These are phyloP conservation scores for Lepidium campestre DNA, from an alignment of 441 rosid species.

Conservation along the genomic window DNA sequence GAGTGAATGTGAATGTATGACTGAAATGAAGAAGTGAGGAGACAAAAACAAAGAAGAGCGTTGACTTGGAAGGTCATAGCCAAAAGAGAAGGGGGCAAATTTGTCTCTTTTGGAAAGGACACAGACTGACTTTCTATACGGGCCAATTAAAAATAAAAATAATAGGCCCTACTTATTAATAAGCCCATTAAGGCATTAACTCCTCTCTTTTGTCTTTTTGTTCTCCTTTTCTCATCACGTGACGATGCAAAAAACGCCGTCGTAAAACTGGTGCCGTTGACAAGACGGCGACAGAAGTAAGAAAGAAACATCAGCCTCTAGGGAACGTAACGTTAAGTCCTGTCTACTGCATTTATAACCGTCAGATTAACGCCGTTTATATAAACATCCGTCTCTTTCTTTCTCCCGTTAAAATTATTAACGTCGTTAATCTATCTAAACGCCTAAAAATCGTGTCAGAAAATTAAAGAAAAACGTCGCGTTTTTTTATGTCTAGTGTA, in stretches of 20 bases:
- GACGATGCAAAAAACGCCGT: conserved; percentile 7
- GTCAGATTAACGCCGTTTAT: neutral
- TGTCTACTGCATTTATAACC: conserved; percentile 1
- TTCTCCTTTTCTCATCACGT: neutral
- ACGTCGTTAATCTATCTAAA: neutral
- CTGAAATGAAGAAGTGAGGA: neutral
- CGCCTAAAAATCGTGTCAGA: conserved; percentile 14
- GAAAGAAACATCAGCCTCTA: neutral
- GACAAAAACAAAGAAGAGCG: conserved; percentile 13
- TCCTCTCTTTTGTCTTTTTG: conserved; percentile 11
- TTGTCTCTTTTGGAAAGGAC: conserved; percentile 29
- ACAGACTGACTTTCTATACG: conserved; percentile 21
- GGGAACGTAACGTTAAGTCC: conserved; percentile 10
- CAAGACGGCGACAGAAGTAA: conserved; percentile 7
- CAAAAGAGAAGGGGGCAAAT: conserved; percentile 21
- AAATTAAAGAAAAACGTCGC: conserved; percentile 7
- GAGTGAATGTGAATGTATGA: neutral
- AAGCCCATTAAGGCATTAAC: conserved; percentile 35
- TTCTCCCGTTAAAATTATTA: neutral
- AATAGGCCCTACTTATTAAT: conserved; percentile 22
- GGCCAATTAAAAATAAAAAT: conserved; percentile 1
- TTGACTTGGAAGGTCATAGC: conserved; percentile 21
- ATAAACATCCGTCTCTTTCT: neutral
- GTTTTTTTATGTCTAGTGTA: conserved; percentile 14
- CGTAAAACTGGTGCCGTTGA: neutral